A percentile compares a stretch with the other conserved stretches of the same genome.
Evolutionary conservation across 2,329 filamentous ascomycete genomes (phyloP).

Genomic region (Aquanectria penicillioides): DNA sequence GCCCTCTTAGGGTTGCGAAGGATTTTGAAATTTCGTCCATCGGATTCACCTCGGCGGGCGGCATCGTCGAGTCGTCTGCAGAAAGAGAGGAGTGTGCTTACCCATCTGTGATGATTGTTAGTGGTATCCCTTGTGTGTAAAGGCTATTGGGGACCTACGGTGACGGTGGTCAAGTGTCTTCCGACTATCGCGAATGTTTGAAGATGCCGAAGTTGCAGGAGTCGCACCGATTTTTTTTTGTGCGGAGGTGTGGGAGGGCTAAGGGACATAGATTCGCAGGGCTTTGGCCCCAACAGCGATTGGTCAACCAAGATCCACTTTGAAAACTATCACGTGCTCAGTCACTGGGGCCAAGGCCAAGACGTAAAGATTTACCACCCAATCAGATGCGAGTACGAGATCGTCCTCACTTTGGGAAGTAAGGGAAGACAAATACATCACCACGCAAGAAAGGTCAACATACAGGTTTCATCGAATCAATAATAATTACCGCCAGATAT

Average conservation of each 20-base stretch:
- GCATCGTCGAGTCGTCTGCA: conserved; percentile 36
- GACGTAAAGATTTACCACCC: conserved; percentile 19
- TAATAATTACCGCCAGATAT: conserved; percentile 17
- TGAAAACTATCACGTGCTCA: conserved; percentile 33
- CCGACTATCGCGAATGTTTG: conserved; percentile 54
- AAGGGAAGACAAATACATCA: conserved; percentile 15
- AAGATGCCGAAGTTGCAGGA: conserved; percentile 52
- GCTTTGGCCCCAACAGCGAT: conserved; percentile 50
- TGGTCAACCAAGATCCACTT: conserved; percentile 41
- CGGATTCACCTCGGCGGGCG: conserved; percentile 34
- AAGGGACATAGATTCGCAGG: conserved; percentile 46
- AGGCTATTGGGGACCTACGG: conserved; percentile 54
- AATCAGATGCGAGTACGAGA: conserved; percentile 35
- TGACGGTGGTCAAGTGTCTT: conserved; percentile 58
- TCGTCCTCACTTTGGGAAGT: conserved; percentile 11
- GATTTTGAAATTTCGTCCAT: conserved; percentile 35
- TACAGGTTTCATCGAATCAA: conserved; percentile 2
- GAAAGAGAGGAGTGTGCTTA: conserved; percentile 56
- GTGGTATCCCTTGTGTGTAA: conserved; percentile 48
- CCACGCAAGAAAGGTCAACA: not conserved
- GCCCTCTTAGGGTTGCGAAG: conserved; percentile 10
- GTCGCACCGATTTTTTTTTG: conserved; percentile 53
- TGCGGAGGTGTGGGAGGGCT: conserved; percentile 55
- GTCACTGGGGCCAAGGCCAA: conserved; percentile 4
- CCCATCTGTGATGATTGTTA: conserved; percentile 65